Evolutionary conservation across 163 green algal genomes (phyloP).

Genomic region (Scenedesmus sp.): DNA sequence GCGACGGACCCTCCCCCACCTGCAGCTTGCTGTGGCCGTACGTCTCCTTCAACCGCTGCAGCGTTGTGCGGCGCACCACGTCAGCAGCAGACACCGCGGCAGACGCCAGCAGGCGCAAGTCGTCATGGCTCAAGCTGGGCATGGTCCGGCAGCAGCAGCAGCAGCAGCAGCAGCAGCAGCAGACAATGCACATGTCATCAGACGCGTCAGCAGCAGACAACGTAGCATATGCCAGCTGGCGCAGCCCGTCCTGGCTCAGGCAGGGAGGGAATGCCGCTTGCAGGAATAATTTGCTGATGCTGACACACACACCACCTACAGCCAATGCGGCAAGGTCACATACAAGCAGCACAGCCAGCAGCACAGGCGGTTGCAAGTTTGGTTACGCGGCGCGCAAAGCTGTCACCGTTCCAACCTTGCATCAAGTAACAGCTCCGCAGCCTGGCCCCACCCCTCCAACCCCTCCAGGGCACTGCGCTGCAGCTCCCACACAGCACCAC

Average conservation of each 20-base stretch:
- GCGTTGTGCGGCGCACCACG: conserved; percentile 55
- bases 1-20: background rate
- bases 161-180: background rate
- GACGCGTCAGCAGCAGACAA: conserved; percentile 27
- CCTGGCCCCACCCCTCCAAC: too few relatives aligned
- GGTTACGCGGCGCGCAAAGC: background rate
- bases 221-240: conserved; percentile 11
- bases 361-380: background rate
- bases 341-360: background rate
- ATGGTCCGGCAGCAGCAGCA: background rate
- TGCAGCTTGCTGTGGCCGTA: conserved; percentile 32
- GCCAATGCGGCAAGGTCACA: too few relatives aligned
- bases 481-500: background rate
- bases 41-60: background rate
- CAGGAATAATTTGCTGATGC: too few relatives aligned
- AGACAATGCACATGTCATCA: background rate
- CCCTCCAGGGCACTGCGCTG: background rate
- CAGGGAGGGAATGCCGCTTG: too few relatives aligned
- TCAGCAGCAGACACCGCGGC: conserved; percentile 58
- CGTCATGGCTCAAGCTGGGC: conserved; percentile 41
- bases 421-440: too few relatives aligned
- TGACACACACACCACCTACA: too few relatives aligned
- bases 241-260: conserved; percentile 36
- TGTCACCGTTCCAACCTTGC: background rate
- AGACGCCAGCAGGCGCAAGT: conserved; percentile 15